Percentiles rank a stretch among this genome's conserved stretches.
phyloP scores from a whole-genome alignment of 139 green algal species.

The Volvox africanus region DNA sequence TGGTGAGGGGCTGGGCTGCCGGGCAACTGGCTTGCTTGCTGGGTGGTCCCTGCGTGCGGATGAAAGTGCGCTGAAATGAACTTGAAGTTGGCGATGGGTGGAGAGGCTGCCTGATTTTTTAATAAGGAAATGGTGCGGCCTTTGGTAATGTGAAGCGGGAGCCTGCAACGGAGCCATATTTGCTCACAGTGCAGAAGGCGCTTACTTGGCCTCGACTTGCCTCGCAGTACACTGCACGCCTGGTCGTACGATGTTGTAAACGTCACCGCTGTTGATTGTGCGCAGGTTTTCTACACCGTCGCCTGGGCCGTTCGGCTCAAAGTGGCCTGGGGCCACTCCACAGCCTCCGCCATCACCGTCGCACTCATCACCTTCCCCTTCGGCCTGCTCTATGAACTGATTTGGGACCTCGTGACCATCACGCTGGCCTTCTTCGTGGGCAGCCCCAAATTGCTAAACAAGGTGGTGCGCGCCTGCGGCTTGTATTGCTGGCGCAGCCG shows the following conservation, averaged over 20 bases:
- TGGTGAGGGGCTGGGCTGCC: not conserved
- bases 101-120: no score
- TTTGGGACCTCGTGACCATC: conserved; percentile 19
- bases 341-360: not conserved
- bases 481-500: conserved; percentile 12
- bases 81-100: no score
- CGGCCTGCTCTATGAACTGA: conserved; percentile 31
- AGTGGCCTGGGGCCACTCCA: conserved; percentile 18
- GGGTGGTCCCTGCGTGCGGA: not conserved
- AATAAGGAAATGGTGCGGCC: not conserved
- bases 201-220: no score
- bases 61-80: no score
- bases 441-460: conserved; percentile 7
- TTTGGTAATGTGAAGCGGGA: not conserved
- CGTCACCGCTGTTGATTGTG: no score
- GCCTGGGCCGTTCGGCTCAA: conserved; percentile 34
- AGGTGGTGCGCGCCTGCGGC: not conserved
- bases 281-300: conserved; percentile 13
- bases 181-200: no score
- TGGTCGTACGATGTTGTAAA: no score
- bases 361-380: conserved; percentile 3
- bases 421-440: conserved; percentile 19
- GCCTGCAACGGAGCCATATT: not conserved
- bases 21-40: not conserved
- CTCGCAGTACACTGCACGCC: no score